Conservation (phyloP, 768 basidiomycete species). For the Podaxis pistillaris region DNA sequence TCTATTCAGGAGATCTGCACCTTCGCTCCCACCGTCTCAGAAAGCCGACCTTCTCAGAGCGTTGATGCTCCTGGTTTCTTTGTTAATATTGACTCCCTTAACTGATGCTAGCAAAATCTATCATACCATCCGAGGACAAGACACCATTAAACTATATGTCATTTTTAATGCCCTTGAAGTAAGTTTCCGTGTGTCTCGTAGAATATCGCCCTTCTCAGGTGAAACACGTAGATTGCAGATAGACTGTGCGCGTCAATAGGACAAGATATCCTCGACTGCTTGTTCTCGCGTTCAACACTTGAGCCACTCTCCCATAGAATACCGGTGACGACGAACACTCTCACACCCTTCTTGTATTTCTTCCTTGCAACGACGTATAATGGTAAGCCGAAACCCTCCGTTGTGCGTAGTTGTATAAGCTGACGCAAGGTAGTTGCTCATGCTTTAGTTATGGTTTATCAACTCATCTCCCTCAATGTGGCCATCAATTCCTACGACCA, state of each 20-base stretch:
- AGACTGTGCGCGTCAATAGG: constrained; percentile 93
- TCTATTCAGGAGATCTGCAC: constrained; percentile 45
- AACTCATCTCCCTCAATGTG: constrained; percentile 91
- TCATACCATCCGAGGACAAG: constrained; percentile 95
- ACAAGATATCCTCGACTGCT: constrained; percentile 94
- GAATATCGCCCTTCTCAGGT: not conserved
- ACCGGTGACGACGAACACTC: constrained; percentile 58
- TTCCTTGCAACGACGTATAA: constrained; percentile 78
- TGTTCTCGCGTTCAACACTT: constrained; percentile 92
- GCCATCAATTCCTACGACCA: constrained; percentile 99
- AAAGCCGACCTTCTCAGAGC: constrained; percentile 91
- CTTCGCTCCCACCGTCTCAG: constrained; percentile 77
- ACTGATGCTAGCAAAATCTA: constrained; percentile 98
- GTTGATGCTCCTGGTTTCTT: constrained; percentile 70
- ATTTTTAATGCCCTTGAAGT: constrained; percentile 99
- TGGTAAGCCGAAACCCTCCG: constrained; percentile 45
- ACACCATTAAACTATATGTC: constrained; percentile 98
- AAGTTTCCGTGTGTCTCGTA: constrained; percentile 22
- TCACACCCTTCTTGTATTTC: constrained; percentile 86
- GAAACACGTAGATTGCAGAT: constrained; percentile 79
- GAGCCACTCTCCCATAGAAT: constrained; percentile 64
- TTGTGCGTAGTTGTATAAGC: not conserved
- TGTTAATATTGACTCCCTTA: constrained; percentile 72
- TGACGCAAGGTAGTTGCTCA: constrained; percentile 62
- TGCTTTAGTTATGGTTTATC: constrained; percentile 93